These are phyloP conservation scores for Leishmania mexicana DNA, from an alignment of 208 protist species.

Conservation along the genomic window DNA sequence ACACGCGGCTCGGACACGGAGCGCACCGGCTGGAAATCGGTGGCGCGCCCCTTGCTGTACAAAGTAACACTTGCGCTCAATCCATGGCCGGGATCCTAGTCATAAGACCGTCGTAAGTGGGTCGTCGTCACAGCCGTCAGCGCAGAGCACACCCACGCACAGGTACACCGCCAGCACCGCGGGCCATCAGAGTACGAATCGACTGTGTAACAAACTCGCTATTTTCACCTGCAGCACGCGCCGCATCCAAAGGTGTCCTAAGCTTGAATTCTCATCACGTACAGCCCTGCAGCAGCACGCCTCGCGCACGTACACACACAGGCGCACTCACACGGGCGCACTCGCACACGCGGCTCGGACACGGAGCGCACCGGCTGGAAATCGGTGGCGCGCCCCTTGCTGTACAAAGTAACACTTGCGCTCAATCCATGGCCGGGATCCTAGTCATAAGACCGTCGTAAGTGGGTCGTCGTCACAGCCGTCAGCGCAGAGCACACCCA, in stretches of 20 bases:
- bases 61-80: slow-evolving; percentile 3
- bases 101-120: neutral
- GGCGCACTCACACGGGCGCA: no score
- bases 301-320: neutral
- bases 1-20: slow-evolving; percentile 9
- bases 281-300: neutral
- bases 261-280: slow-evolving; percentile 48
- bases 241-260: slow-evolving; percentile 66
- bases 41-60: slow-evolving; percentile 5
- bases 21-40: slow-evolving; percentile 28
- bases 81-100: neutral
- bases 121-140: neutral
- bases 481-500: neutral
- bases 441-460: neutral
- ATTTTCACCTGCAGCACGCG: slow-evolving; percentile 39
- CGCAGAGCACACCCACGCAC: neutral
- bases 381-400: slow-evolving; percentile 17
- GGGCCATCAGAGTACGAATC: slow-evolving; percentile 50
- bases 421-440: slow-evolving; percentile 6
- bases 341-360: slow-evolving; percentile 5
- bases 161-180: neutral
- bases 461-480: neutral
- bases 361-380: slow-evolving; percentile 20
- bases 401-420: neutral
- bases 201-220: slow-evolving; percentile 42